These are phyloP conservation scores for Sutorius eximius DNA, from an alignment of 1,284 basidiomycete species.

Conservation along the genomic window DNA sequence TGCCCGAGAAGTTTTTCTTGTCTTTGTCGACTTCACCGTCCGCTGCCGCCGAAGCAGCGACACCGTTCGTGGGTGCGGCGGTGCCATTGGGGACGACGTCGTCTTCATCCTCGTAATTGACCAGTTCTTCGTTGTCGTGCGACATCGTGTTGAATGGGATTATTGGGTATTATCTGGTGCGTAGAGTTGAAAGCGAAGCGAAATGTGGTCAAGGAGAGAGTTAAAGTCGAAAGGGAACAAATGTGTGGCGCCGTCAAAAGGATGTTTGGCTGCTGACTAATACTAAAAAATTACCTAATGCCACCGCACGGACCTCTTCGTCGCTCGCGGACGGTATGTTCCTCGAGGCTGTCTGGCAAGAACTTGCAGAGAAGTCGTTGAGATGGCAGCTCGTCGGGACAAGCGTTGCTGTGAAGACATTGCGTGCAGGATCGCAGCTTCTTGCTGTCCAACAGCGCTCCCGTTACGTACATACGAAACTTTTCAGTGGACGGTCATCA, in stretches of 20 bases:
- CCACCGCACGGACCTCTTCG: conserved; percentile 30
- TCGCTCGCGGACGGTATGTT: neutral
- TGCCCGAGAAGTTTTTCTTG: conserved; percentile 97
- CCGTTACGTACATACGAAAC: conserved; percentile 16
- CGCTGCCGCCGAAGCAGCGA: conserved; percentile 49
- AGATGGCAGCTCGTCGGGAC: conserved; percentile 10
- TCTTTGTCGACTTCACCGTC: conserved; percentile 77
- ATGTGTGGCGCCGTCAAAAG: conserved; percentile 26
- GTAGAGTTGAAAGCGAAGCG: conserved; percentile 18
- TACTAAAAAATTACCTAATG: conserved; percentile 14
- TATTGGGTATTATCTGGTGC: conserved; percentile 9
- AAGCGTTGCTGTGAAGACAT: conserved; percentile 5
- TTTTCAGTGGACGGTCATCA: conserved; percentile 6
- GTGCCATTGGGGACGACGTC: conserved; percentile 73
- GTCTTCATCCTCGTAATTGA: conserved; percentile 95
- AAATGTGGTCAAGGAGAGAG: conserved; percentile 18
- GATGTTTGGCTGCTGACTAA: conserved; percentile 32
- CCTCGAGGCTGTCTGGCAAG: neutral
- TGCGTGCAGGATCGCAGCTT: conserved; percentile 1
- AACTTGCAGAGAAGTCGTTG: neutral
- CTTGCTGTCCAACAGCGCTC: neutral
- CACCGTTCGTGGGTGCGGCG: conserved; percentile 48
- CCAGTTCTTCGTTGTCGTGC: conserved; percentile 82
- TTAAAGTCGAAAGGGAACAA: conserved; percentile 20
- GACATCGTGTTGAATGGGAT: conserved; percentile 45